phyloP scores from a whole-genome alignment of 148 eudicot genomes.

The Rhododendron molle region DNA sequence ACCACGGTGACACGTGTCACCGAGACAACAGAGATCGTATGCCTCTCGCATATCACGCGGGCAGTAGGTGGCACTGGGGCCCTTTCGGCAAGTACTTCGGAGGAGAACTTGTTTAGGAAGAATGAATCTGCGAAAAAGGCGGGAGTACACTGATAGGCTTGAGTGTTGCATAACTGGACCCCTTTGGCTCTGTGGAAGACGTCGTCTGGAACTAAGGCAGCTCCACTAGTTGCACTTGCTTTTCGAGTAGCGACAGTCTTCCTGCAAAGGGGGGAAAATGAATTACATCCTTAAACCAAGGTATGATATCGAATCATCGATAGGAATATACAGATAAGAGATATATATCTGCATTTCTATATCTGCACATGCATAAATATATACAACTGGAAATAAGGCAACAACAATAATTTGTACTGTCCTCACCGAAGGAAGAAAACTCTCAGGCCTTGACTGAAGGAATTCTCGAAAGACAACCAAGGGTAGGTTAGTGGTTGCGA shows the following conservation, averaged over 20 bases:
- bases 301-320: background rate
- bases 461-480: background rate
- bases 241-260: conserved; percentile 69
- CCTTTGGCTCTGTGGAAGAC: conserved; percentile 97
- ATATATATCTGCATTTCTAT: no score
- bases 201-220: conserved; percentile 94
- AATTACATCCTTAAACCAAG: background rate
- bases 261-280: conserved; percentile 35
- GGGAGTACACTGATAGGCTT: conserved; percentile 91
- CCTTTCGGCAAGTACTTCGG: no score
- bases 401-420: background rate
- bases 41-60: no score
- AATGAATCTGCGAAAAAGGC: conserved; percentile 89
- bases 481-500: background rate
- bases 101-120: no score
- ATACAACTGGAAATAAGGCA: background rate
- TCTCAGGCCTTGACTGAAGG: background rate
- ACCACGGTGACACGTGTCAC: conserved; percentile 88
- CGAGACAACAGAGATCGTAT: conserved; percentile 88
- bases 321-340: background rate
- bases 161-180: conserved; percentile 82
- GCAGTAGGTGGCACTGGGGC: no score
- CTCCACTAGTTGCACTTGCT: conserved; percentile 86
- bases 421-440: background rate
- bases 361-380: background rate